Base-by-base conservation (phyloP, 306 rosid genomes). In the Medicago lupulina region DNA sequence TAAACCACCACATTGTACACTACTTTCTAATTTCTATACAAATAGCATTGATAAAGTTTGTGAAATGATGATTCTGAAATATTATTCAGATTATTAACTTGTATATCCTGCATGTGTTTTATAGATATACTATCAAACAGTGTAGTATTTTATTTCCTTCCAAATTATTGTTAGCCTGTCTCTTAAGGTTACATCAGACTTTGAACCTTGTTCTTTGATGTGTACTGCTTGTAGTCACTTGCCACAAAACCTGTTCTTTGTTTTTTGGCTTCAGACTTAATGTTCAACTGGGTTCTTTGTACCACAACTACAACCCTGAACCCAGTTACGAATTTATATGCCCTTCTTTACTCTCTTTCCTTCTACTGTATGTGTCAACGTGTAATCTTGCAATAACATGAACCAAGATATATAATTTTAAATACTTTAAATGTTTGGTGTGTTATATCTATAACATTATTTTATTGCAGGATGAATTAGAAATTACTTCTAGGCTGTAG, bases 401-500 rank as follows among this genome's bases (percentile, higher is more conserved):
- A 61, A 73, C 25, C 41, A 61, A 54, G 16, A 17, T 10, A 46
- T 73, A 7, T 25, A 2, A 34, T 71, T 39, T 31, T 9, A 25
- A 54, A 2, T 23, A 3, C 40, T 60, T 39, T 40, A 25, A 51
- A 62, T 69, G 41, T 23, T 17, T 2, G 41, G 13, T 41, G 10
- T 62, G 7, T 71, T 57, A 28, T 13, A 53, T 49, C 17, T 3
- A 19, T 70, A 43, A 43, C 49, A 19, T 76, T 76, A 9, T 12
- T 41, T 55, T 71, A 66, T 81, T 84, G 80, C 89, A 95, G 97
- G 98, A 95, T 82, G 97, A 90, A 79, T 73, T 95, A 70, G 97
- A 95, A 83, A 89, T 95, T 57, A 92, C 88, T 7, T 81, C 93
- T 16, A 78, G 81, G 86, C 80, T 81, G 41, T 94, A 44, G 96